Evolutionary conservation across 1,139 yeast genomes (phyloP), one percentile per base, ranked within the genome.

Genomic region (Blastobotrys malaysiensis): DNA sequence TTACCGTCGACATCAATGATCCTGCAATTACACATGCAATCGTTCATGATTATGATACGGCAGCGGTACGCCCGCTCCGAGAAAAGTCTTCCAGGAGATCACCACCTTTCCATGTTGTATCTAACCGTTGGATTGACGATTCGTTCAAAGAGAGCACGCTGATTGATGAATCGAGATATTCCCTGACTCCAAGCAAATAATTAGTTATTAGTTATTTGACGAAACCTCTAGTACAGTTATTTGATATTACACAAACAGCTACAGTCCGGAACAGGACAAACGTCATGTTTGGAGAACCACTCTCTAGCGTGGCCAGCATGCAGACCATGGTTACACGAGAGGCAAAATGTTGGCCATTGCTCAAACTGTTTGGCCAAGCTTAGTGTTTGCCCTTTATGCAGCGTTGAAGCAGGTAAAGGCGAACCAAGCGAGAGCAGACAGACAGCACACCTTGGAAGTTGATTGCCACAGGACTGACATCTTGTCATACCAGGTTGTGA

Each of bases 231-330:
- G 22, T 43, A 19, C 6, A 11, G 27, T 53, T 55, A 61, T 26
- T 52, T 55, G 11, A 56, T 55, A 61, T 83, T 87, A 68, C 98
- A 91, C 52, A 82, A 75, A 66, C 98, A 93, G 50, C 78, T 77
- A 64, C 98, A 93, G 52, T 90, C 96, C 0, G 98, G 97, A 1
- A 91, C 96, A 0, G 99, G 97, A 66, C 99, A 93, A 1, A 88
- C 81, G 55, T 80, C 81, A 64, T 91, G 96, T 67, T 84, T 85
- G 18, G 85, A 79, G 66, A 93, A 93, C 98, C 98, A 93, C 65
- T 89, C 96, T 61, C 87, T 90, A 0, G 98, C 97, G 69, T 93
- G 98, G 14, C 86, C 89, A 0, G 96, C 91, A 72, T 93, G 99
- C 78, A 86, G 83, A 1, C 97, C 97, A 65, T 93, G 98, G 66